Evolutionary conservation across 75 land plant species (phyloP).

Genomic region (Pinus taeda): DNA sequence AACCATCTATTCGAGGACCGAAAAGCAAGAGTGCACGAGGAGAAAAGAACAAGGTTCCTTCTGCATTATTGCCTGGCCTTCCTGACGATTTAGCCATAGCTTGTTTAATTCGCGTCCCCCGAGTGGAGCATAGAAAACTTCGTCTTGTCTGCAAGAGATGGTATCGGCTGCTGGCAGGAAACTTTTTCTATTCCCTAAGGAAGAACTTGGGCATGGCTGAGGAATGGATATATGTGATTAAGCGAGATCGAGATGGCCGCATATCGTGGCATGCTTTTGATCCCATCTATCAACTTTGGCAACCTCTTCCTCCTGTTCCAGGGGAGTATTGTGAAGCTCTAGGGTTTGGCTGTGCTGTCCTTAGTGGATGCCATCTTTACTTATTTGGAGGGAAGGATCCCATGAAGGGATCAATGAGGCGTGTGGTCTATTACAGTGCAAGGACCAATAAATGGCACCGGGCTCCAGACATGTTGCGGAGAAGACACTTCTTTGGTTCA

Average conservation of each 20-base stretch:
- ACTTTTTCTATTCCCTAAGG: conserved; percentile 59
- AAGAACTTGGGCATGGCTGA: conserved; percentile 64
- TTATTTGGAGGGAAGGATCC: conserved; percentile 80
- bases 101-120: conserved; percentile 68
- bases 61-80: conserved; percentile 65
- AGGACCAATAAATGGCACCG: conserved; percentile 78
- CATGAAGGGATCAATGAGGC: conserved; percentile 61
- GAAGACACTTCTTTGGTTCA: conserved; percentile 68
- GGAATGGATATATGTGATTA: conserved; percentile 75
- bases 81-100: conserved; percentile 77
- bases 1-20: conserved; percentile 45
- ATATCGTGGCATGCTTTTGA: conserved; percentile 81
- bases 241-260: conserved; percentile 65
- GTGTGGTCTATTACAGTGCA: conserved; percentile 70
- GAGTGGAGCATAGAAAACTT: conserved; percentile 55
- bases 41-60: conserved; percentile 46
- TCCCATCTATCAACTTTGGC: conserved; percentile 68
- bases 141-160: conserved; percentile 68
- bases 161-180: conserved; percentile 63
- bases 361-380: conserved; percentile 71
- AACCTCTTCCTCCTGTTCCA: conserved; percentile 71
- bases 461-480: conserved; percentile 69
- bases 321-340: conserved; percentile 66
- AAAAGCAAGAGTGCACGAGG: conserved; percentile 31
- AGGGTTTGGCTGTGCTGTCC: conserved; percentile 76